A percentile compares a stretch with the other conserved stretches of the same genome.
Evolutionary conservation across 1,284 basidiomycete species (phyloP).

Genomic region (Naganishia sp.): DNA sequence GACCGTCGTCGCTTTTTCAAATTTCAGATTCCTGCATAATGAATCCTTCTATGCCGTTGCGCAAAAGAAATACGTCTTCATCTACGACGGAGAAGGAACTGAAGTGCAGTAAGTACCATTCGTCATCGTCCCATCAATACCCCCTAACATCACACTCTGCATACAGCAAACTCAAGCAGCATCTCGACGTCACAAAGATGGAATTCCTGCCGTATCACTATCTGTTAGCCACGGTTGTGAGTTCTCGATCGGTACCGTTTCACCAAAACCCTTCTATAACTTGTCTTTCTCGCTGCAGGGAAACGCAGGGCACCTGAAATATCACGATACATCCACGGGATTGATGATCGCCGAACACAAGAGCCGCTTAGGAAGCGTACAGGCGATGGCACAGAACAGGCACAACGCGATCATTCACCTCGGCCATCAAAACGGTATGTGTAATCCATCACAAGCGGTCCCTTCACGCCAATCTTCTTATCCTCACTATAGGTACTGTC

Average conservation of each 20-base stretch:
- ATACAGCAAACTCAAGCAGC: conserved; percentile 57
- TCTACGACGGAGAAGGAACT: conserved; percentile 91
- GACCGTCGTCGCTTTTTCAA: background rate
- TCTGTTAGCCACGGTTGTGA: conserved; percentile 78
- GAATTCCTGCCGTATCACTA: conserved; percentile 97
- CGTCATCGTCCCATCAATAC: background rate
- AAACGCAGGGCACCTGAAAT: conserved; percentile 86
- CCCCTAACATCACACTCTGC: background rate
- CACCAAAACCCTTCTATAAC: background rate
- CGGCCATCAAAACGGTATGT: conserved; percentile 76
- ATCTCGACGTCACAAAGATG: conserved; percentile 86
- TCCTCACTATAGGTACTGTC: conserved; percentile 55
- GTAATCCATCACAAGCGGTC: background rate
- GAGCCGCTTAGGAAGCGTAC: conserved; percentile 84
- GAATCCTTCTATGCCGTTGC: conserved; percentile 92
- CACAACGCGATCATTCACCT: conserved; percentile 92
- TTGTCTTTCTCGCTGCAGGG: conserved; percentile 59
- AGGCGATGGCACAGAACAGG: conserved; percentile 84
- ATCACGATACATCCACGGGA: conserved; percentile 96
- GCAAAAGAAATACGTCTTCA: conserved; percentile 94
- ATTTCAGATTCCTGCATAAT: conserved; percentile 80
- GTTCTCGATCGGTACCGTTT: conserved; percentile 44
- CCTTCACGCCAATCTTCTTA: background rate
- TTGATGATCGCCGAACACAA: conserved; percentile 82
- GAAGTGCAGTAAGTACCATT: conserved; percentile 69